A percentile compares a stretch with the other conserved stretches of the same genome.
Evolutionary conservation across 106 monocot genomes (phyloP).

Genomic region (Phalaenopsis equestris): DNA sequence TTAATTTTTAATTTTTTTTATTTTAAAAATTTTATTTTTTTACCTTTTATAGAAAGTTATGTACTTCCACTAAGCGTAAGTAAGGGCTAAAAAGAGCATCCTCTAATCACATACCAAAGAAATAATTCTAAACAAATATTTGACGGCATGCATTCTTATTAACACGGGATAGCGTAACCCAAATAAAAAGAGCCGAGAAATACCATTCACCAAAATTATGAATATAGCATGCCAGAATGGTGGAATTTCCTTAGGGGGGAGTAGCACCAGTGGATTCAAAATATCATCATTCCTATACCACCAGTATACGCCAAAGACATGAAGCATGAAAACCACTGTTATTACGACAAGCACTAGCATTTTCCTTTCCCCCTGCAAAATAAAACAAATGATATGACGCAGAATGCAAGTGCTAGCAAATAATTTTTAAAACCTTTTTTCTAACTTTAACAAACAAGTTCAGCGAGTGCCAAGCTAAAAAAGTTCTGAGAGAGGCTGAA

Average conservation of each 20-base stretch:
- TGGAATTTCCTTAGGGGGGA: slow-evolving; percentile 80
- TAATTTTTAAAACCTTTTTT: neutral
- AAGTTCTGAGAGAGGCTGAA: neutral
- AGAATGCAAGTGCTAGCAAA: neutral
- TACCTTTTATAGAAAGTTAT: no score
- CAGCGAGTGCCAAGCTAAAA: neutral
- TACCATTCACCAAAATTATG: slow-evolving; percentile 92
- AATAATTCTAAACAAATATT: neutral
- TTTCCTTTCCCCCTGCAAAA: slow-evolving; percentile 84
- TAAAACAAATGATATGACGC: neutral
- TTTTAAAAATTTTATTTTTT: no score
- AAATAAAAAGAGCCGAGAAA: neutral
- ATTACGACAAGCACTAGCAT: slow-evolving; percentile 61
- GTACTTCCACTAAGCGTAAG: neutral
- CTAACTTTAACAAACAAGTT: neutral
- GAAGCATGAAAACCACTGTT: slow-evolving; percentile 62
- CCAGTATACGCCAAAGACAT: slow-evolving; percentile 87
- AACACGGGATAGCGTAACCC: neutral
- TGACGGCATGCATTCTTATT: neutral
- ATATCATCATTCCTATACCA: slow-evolving; percentile 78
- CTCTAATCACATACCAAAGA: neutral
- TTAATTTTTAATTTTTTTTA: no score
- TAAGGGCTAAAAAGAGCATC: neutral
- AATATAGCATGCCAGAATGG: slow-evolving; percentile 98
- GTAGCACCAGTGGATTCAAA: slow-evolving; percentile 58